phyloP scores from a whole-genome alignment of 179 eudicot genomes.

The Heliamphora pulchella region DNA sequence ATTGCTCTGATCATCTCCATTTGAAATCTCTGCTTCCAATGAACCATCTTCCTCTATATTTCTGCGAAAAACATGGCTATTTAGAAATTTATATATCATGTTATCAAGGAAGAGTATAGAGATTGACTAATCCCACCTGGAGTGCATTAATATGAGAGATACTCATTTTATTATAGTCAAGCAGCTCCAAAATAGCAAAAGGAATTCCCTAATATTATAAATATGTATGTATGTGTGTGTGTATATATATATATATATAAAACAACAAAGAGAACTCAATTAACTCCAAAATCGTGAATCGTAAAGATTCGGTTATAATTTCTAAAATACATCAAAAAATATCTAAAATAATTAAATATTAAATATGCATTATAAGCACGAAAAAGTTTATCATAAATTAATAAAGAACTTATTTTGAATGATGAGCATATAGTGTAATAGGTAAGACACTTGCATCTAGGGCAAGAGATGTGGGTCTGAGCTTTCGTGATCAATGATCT shows the following conservation, averaged over 20 bases:
- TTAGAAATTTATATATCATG: neutral
- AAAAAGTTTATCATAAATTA: no score
- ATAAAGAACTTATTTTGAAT: no score
- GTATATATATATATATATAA: no score
- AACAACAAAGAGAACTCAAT: neutral
- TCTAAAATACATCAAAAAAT: no score
- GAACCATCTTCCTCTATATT: slow-evolving; percentile 51
- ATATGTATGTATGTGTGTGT: no score
- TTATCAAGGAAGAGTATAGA: slow-evolving; percentile 11
- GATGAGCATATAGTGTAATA: no score
- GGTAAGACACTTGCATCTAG: no score
- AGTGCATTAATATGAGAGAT: neutral
- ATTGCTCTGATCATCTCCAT: slow-evolving; percentile 40
- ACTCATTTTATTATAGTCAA: neutral
- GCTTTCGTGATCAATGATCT: no score
- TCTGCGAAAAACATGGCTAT: slow-evolving; percentile 35
- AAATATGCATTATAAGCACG: no score
- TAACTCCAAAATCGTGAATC: neutral
- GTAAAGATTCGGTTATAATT: no score
- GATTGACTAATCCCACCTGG: neutral
- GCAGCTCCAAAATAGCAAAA: neutral
- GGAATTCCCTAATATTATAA: neutral
- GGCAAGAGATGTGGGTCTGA: no score
- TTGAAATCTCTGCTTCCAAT: slow-evolving; percentile 39
- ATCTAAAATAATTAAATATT: no score